phyloP scores from a whole-genome alignment of 1,284 basidiomycete genomes.

The Thecaphora thlaspeos region DNA sequence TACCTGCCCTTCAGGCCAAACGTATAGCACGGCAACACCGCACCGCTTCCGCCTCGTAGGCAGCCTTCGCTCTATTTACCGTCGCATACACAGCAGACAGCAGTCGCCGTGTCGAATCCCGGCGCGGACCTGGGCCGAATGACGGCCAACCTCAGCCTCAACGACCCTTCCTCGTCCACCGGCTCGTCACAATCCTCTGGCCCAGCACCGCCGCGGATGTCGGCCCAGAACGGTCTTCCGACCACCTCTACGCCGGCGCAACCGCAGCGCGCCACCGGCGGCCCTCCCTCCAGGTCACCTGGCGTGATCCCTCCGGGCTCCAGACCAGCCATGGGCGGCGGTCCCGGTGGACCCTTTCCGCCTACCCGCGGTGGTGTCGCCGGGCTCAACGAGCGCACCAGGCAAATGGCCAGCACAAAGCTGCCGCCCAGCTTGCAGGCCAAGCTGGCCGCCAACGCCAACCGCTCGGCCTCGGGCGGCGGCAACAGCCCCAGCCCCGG shows the following conservation, averaged over 20 bases:
- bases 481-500: slow-evolving; percentile 4
- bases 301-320: slow-evolving; percentile 10
- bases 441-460: slow-evolving; percentile 73
- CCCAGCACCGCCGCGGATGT: background rate
- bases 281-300: slow-evolving; percentile 10
- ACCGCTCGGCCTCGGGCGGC: slow-evolving; percentile 15
- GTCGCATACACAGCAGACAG: background rate
- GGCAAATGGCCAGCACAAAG: slow-evolving; percentile 44
- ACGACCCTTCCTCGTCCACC: slow-evolving; percentile 7
- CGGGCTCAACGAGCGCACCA: slow-evolving; percentile 40
- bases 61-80: no score
- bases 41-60: no score
- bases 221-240: background rate
- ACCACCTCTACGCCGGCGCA: background rate
- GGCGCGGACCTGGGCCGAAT: slow-evolving; percentile 24
- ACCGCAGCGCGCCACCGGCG: slow-evolving; percentile 22
- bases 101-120: slow-evolving; percentile 14
- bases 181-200: background rate
- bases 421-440: slow-evolving; percentile 80
- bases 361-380: slow-evolving; percentile 19
- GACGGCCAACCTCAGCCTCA: slow-evolving; percentile 27
- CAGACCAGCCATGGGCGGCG: slow-evolving; percentile 8
- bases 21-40: no score
- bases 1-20: no score
- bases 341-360: background rate